Evolutionary conservation across 495 filamentous ascomycete genomes (phyloP), one percentile per base, ranked within the genome.

Genomic region (Cercophora newfieldiana): DNA sequence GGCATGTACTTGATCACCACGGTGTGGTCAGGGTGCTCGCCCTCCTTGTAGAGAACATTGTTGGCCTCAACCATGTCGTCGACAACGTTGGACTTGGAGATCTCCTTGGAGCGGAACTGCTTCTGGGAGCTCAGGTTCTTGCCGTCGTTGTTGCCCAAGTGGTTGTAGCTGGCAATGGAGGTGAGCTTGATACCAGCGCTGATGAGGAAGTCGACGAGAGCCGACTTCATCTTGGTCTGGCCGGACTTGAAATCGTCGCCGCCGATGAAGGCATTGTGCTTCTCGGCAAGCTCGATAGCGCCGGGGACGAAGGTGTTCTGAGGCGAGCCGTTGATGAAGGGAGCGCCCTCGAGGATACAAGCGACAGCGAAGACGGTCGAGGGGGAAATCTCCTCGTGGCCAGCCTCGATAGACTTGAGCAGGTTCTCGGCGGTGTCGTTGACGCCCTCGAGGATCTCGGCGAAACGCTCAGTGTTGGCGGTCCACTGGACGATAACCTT

Each of bases 171-270:
- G 71, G 95, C 92, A 79, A 99, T 98, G 61, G 96, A 97, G 61
- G 96, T 99, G 71, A 99, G 89, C 86, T 97, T 97, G 85, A 99
- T 97, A 76, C 95, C 95, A 62, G 95, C 96, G 78, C 89, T 97
- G 88, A 99, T 95, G 72, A 99, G 80, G 85, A 99, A 99, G 81
- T 99, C 95, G 19, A 98, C 96, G 19, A 99, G 88, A 21, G 96
- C 96, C 47, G 93, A 97, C 80, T 99, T 99, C 95, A 99, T 99
- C 88, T 99, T 99, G 72, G 95, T 99, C 86, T 99, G 95, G 66
- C 95, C 95, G 59, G 95, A 98, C 87, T 99, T 99, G 88, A 99
- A 99, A 82, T 99, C 95, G 78, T 99, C 95, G 71, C 95, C 95
- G 49, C 94, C 96, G 71, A 99, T 93, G 85, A 97, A 99, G 30